Conservation (phyloP, 495 filamentous ascomycete genomes). For the Tricharina praecox region DNA sequence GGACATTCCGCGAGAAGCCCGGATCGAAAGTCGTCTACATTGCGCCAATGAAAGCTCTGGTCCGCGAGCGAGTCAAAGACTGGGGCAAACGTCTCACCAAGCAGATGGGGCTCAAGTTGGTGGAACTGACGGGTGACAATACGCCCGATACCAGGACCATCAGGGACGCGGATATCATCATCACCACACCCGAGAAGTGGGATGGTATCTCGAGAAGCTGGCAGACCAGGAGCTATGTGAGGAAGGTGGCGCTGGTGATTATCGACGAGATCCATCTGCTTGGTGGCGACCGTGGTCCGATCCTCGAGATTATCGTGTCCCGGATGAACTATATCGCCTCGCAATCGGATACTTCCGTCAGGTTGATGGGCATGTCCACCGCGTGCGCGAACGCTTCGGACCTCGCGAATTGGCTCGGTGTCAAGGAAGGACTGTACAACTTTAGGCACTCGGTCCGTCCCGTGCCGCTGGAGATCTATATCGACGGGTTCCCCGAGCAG, state of each 20-base stretch:
- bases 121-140: constrained; percentile 95
- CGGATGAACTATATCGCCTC: constrained; percentile 99
- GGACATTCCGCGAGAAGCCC: constrained; percentile 90
- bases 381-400: constrained; percentile 93
- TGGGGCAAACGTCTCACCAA: constrained; percentile 72
- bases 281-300: constrained; percentile 86
- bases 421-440: constrained; percentile 93
- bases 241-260: constrained; percentile 87
- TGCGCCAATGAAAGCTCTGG: constrained; percentile 96
- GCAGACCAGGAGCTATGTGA: constrained; percentile 92
- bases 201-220: constrained; percentile 97
- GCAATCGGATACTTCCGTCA: constrained; percentile 70
- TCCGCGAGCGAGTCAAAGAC: constrained; percentile 89
- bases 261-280: constrained; percentile 98
- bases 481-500: constrained; percentile 91
- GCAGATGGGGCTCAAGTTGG: constrained; percentile 75
- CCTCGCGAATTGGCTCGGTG: constrained; percentile 89
- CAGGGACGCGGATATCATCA: constrained; percentile 87
- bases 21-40: constrained; percentile 98
- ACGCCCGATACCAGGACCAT: constrained; percentile 93
- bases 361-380: constrained; percentile 93
- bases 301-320: constrained; percentile 97
- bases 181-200: constrained; percentile 98
- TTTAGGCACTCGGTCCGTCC: constrained; percentile 96
- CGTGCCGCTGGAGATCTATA: constrained; percentile 86